These are phyloP conservation scores for Panellus pusillus DNA, from an alignment of 768 basidiomycete genomes.

Conservation along the genomic window DNA sequence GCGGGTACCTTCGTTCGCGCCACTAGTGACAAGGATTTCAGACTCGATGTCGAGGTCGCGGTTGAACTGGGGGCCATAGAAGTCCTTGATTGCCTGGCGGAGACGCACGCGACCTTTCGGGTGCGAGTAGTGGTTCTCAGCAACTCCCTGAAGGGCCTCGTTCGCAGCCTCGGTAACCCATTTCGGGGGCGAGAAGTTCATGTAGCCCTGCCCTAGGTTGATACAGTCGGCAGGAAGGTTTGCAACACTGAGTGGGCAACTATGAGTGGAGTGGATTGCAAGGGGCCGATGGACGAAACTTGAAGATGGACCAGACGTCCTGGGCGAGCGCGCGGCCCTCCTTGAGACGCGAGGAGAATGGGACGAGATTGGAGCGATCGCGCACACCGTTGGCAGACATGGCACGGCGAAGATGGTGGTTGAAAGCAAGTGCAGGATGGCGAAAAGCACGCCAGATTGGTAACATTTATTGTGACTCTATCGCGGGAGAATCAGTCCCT, in stretches of 20 bases:
- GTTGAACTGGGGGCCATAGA: constrained; percentile 69
- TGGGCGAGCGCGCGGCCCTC: constrained; percentile 76
- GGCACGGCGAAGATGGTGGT: constrained; percentile 10
- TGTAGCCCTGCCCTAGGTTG: constrained; percentile 94
- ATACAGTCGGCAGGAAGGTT: constrained; percentile 91
- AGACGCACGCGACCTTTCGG: constrained; percentile 87
- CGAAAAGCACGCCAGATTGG: neutral
- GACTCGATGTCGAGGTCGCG: constrained; percentile 78
- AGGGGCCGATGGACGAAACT: constrained; percentile 36
- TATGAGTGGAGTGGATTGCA: constrained; percentile 9
- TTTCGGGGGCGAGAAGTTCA: constrained; percentile 86
- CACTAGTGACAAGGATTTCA: constrained; percentile 93
- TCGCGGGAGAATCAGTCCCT: neutral
- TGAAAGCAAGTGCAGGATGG: constrained; percentile 1
- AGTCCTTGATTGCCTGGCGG: constrained; percentile 80
- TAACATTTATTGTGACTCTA: neutral
- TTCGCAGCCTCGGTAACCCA: constrained; percentile 79
- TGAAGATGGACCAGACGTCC: constrained; percentile 93
- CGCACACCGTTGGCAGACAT: constrained; percentile 22
- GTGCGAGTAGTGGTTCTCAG: constrained; percentile 86
- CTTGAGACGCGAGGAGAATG: constrained; percentile 68
- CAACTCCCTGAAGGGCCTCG: constrained; percentile 60
- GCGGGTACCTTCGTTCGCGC: constrained; percentile 86
- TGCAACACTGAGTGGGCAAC: constrained; percentile 54
- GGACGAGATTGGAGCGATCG: constrained; percentile 54